Base-by-base conservation (phyloP, 371 early-diverging fungal species). In the Batrachochytrium dendrobatidis region DNA sequence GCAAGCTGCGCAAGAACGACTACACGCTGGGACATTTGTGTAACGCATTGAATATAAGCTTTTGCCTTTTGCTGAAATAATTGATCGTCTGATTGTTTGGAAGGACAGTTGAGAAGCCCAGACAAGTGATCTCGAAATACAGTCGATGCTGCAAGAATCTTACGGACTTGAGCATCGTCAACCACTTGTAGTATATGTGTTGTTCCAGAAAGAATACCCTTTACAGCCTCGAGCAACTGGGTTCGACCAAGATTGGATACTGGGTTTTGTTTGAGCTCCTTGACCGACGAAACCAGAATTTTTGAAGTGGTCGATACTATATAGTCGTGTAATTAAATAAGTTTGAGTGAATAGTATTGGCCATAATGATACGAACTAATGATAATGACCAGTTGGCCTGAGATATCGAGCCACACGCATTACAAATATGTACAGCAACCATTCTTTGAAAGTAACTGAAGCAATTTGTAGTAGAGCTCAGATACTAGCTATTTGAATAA, bases 161-260 rank as follows among this genome's bases (percentile, higher is more conserved):
- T 63, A 25, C 73, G 71, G 25, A 80, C 69, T 53, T 80, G 73
- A 15, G 67, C 58, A 49, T 78, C 77, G 59, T 80, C 81, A 49
- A 68, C 65, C 8, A 64, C 60, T 53, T 66, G 52, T 26, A 80
- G 69, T 6, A 80, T 60, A 3, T 32, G 4, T 18, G 72, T 63
- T 6, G 75, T 75, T 30, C 75, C 79, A 10, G 50, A 24, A 18
- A 80, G 65, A 30, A 80, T 75, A 26, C 81, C 81, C 34, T 69
- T 67, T n/a, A 75, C 73, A 33, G 71, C 65, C 10, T 76, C 76
- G 3, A 79, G 62, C 8, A 80, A 66, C n/a, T 58, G 43, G 10
- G 34, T 25, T 20, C 77, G 69, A n/a, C 77, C 77, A 26, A 48
- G 24, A 15, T 58, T 24, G 3, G 71, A 65, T 56, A 63, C 54